Base-by-base conservation (phyloP, 1,139 yeast species). In the Pichia sp. region DNA sequence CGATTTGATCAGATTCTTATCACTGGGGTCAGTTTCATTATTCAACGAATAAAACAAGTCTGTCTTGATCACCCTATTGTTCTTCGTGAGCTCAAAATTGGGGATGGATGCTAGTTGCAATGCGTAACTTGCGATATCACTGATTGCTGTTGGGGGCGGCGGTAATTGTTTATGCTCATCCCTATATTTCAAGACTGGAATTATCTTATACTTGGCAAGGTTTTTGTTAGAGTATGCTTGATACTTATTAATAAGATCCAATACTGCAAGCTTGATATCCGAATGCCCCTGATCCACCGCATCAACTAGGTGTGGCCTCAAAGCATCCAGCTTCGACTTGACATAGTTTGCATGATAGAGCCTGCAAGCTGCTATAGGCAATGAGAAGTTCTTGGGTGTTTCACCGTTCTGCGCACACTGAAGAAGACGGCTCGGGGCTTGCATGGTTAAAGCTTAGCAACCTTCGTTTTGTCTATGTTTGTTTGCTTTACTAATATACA, bases 71-170 rank as follows among this genome's bases (percentile, higher is more conserved):
- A 42, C 19, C 32, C 43, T 26, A 19, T 50, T 50, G n/a, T 43
- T 45, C 8, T 10, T 13, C 5, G 54, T 49, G 6, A 52, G 31
- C 30, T 47, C 55, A 50, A 49, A 50, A 16, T 53, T 41, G 2
- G 45, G 31, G 5, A 53, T 6, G 15, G 6, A 34, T 5, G 34
- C n/a, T 13, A 53, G 43, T 10, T 46, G 23, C n/a, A 45, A 47
- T 4, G 48, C 47, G 41, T 43, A 54, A 7, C 29, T 29, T 4
- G 51, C 38, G 26, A 54, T n/a, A 4, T 46, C 48, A 23, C 30
- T 16, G 8, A 43, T 8, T 1, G 23, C 8, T 7, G 13, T 10
- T 5, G 54, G 54, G 16, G 40, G n/a, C 11, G 5, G 4, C 7
- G 57, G 57, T 42, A 54, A 16, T 26, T 49, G 51, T 1, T 19